These are phyloP conservation scores for Colletotrichum simmondsii DNA, from an alignment of 2,329 filamentous ascomycete genomes.

Conservation along the genomic window DNA sequence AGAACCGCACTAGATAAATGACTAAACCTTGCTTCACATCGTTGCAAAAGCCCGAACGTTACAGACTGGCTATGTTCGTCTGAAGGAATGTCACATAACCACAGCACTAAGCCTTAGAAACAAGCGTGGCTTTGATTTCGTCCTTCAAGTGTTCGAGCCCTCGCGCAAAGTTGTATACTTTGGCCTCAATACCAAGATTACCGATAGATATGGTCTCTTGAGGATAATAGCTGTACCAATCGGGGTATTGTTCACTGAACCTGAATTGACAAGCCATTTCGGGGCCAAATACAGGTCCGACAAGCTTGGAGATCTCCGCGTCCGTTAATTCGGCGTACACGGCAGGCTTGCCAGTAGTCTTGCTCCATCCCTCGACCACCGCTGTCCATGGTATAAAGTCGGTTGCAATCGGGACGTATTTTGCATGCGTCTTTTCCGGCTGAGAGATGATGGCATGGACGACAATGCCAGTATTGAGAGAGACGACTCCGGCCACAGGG, in stretches of 20 bases:
- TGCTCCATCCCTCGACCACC: constrained; percentile 38
- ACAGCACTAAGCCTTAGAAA: too few relatives aligned
- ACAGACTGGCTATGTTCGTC: too few relatives aligned
- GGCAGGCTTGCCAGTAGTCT: constrained; percentile 38
- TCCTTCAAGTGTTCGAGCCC: too few relatives aligned
- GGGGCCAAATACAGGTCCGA: not conserved
- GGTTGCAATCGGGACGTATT: constrained; percentile 39
- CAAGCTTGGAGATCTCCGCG: not conserved
- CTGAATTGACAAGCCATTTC: not conserved
- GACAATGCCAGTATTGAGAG: constrained; percentile 40
- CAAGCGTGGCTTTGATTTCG: too few relatives aligned
- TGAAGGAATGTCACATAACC: too few relatives aligned
- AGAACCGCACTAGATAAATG: too few relatives aligned
- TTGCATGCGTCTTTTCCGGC: constrained; percentile 32
- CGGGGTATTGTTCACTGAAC: not conserved
- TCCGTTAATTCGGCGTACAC: constrained; percentile 21
- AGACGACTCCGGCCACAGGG: constrained; percentile 39
- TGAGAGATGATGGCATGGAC: constrained; percentile 36
- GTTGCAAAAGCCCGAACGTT: too few relatives aligned
- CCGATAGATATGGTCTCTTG: not conserved
- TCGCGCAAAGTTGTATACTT: too few relatives aligned
- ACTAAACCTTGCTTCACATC: too few relatives aligned
- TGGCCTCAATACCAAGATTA: not conserved
- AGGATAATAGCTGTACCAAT: not conserved
- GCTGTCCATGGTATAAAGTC: constrained; percentile 39